Evolutionary conservation across 805 yeast species (phyloP), one percentile per base, ranked within the genome.

Genomic region (Starmerella stigmatis): DNA sequence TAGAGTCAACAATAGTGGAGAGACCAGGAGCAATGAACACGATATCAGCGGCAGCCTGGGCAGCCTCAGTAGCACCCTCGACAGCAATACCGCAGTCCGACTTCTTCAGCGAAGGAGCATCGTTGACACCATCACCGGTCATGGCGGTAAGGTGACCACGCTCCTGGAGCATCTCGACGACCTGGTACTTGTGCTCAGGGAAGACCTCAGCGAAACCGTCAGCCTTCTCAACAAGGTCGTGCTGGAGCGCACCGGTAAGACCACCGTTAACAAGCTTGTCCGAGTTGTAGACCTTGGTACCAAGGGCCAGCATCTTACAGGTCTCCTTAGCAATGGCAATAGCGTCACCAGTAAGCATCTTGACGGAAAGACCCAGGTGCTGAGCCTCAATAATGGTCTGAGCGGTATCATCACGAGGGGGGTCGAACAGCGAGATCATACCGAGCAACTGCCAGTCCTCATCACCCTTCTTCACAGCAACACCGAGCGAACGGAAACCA

Each of bases 61-160:
- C 95, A 69, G 94, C 89, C 73, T 85, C 95, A 60, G 94, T 82
- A 63, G 94, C 88, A 80, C 94, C 95, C 75, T 86, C 94, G 69
- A 86, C 95, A 65, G 96, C 95, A 75, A 86, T 86, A 82, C 96
- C 96, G 62, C 83, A 78, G 66, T 79, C 86, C 63, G 94, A 94
- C 78, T 86, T 86, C 86, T 86, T 86, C 72, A 86, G 78, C 56
- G 95, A 86, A 64, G 96, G 96, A 62, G 95, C 94, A 73, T 86
- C 96, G 76, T 86, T 86, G 67, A 86, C 95, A 84, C 96, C 96
- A 68, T 86, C 96, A 82, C 96, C 96, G 75, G 96, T 86, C 96
- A 86, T 86, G 71, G 95, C 96, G 72, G 86, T 94, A 72, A 86
- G 77, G 80, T 82, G 85, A 72, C 95, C 95, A 78, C 94, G 81